Evolutionary conservation across 176 grass and related monocot genomes (phyloP), one percentile per base, ranked within the genome.

Genomic region (Oryza nivara): DNA sequence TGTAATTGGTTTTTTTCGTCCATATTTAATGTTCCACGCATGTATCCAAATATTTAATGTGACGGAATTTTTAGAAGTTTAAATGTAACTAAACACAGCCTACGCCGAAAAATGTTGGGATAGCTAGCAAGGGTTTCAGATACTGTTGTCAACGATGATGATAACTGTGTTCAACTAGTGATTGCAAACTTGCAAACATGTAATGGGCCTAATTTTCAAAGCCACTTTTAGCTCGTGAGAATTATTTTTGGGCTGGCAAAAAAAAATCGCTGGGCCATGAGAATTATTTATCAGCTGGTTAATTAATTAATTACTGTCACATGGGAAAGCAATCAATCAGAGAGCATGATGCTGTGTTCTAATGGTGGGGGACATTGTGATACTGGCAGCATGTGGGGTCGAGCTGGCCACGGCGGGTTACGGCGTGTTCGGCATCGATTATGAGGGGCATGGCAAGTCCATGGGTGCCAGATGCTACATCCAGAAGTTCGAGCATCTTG

Each of bases 381-480:
- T 85, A 15, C 34, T 90, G 46, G 72, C 86, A 99, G 96, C 80
- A 25, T 95, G 93, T 52, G 96, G 93, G 70, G 56, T 84, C 30
- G 89, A 84, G 80, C 23, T 98, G 45, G 89, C 91, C 11, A 34
- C 67, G 1, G 87, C 81, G 1, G 93, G 91, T 66, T 96, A 86
- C 22, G 86, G 91, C 5, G 96, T 96, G 49, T 94, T 92, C 4
- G 96, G 96, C 46, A 89, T 99, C 1, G 93, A 96, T 77, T 96
- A 96, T 0, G 93, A 96, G 77, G 96, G 96, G 6, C 91, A 99
- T 30, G 96, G 93, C 12, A 91, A 85, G 80, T 99, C 96, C 19
- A 89, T 81, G 72, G 93, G 93, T 2, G 71, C 89, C 44, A 87
- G 91, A 44, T 95, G 93, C 87, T 96, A 99, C 82, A 92, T 99